Conservation (phyloP, 768 basidiomycete genomes). For the Trametes villosa region DNA sequence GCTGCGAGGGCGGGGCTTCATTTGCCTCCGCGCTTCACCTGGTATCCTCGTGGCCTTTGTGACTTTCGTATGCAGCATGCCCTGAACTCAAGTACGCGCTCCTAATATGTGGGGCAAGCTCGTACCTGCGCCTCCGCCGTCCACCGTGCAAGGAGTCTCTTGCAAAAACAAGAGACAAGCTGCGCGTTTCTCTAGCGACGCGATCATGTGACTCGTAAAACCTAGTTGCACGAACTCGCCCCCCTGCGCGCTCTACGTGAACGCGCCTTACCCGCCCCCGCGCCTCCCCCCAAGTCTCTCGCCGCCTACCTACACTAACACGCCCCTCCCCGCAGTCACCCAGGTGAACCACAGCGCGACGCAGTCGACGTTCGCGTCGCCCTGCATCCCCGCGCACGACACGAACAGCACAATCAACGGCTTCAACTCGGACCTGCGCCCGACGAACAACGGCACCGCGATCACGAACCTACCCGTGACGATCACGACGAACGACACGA, state of each 20-base stretch:
- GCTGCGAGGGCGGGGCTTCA: too few species aligned
- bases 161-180: not conserved
- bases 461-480: slow-evolving; percentile 48
- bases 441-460: slow-evolving; percentile 50
- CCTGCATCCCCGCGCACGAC: slow-evolving; percentile 54
- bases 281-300: too few species aligned
- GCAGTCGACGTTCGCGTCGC: slow-evolving; percentile 57
- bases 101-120: too few species aligned
- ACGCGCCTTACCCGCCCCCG: not conserved
- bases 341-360: slow-evolving; percentile 57
- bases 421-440: slow-evolving; percentile 58
- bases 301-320: not conserved
- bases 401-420: slow-evolving; percentile 56
- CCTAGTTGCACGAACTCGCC: not conserved
- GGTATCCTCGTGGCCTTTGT: too few species aligned
- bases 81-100: too few species aligned
- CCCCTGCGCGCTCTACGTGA: not conserved
- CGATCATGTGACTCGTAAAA: slow-evolving; percentile 4
- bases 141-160: too few species aligned
- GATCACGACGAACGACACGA: slow-evolving; percentile 51
- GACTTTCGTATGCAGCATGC: too few species aligned
- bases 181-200: not conserved
- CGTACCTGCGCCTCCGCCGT: too few species aligned
- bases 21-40: too few species aligned
- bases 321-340: slow-evolving; percentile 43